Conservation (phyloP, 2,329 filamentous ascomycete species). For the Allantophomopsis lycopodina region DNA sequence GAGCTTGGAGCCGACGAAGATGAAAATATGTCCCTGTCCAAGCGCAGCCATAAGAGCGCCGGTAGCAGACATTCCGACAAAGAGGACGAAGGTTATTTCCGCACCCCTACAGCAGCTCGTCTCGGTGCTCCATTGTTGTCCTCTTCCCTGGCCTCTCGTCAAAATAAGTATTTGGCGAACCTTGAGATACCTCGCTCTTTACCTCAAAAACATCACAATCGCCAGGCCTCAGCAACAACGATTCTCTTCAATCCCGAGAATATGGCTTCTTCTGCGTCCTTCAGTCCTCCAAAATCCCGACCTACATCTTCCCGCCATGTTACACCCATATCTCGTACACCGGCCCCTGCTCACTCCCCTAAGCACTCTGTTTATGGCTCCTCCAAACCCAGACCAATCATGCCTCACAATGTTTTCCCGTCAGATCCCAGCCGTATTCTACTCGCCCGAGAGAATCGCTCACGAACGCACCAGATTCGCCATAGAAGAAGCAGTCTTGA, state of each 20-base stretch:
- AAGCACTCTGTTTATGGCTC: slow-evolving; percentile 22
- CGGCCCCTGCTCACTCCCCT: slow-evolving; percentile 9
- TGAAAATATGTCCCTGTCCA: slow-evolving; percentile 35
- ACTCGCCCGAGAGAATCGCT: slow-evolving; percentile 18
- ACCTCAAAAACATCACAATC: slow-evolving; percentile 34
- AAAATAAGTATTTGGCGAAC: neutral
- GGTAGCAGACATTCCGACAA: slow-evolving; percentile 10
- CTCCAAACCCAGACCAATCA: slow-evolving; percentile 40
- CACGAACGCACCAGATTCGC: slow-evolving; percentile 7
- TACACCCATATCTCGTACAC: slow-evolving; percentile 6
- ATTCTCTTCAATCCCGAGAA: slow-evolving; percentile 68
- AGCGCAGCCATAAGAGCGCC: slow-evolving; percentile 19
- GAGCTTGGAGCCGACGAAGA: slow-evolving; percentile 74
- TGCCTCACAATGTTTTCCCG: slow-evolving; percentile 37
- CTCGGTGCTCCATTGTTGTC: slow-evolving; percentile 15
- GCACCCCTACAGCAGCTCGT: slow-evolving; percentile 30
- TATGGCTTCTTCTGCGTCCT: slow-evolving; percentile 23
- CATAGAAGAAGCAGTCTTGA: slow-evolving; percentile 48
- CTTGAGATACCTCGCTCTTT: slow-evolving; percentile 5
- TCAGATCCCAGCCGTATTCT: slow-evolving; percentile 40
- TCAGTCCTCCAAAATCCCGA: slow-evolving; percentile 22
- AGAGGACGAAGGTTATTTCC: slow-evolving; percentile 38
- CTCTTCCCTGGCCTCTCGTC: slow-evolving; percentile 3
- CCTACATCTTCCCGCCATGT: slow-evolving; percentile 12
- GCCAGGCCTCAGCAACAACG: slow-evolving; percentile 69